Evolutionary conservation across 2,329 filamentous ascomycete genomes (phyloP), one percentile per base, ranked within the genome.

Genomic region (Sarocladium brachiariae): DNA sequence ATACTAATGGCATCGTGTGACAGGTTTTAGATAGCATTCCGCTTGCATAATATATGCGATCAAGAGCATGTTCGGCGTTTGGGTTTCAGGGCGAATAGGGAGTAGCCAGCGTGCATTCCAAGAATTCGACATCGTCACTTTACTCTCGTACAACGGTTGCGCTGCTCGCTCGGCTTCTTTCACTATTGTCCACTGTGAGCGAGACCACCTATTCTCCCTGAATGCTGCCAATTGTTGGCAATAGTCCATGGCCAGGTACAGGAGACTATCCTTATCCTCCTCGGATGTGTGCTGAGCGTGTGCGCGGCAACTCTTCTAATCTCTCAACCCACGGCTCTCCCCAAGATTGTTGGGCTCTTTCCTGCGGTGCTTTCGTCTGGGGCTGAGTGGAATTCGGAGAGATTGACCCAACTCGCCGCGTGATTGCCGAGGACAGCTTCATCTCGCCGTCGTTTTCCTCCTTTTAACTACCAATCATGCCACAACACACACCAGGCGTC

Each of bases 51-150:
- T 23, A 31, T 33, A 10, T 18, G 16, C 27, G 21, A 14, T 24
- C 43, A 33, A 18, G 25, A 33, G 43, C 43, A 21, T 47, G 10
- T 33, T 30, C 16, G 43, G 43, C 43, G 43, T 47, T 47, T 33
- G 16, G 43, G 25, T 47, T 19, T 33, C 9, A 4, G 39, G n/a
- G 3, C 19, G 4, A 47, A 21, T 8, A 47, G n/a, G 43, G 43
- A 21, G 16, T 9, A 19, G 25, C 14, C 33, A 18, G 43, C 43
- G 21, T n/a, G 27, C 24, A 47, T 25, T 43, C 23, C 23, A 9
- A 25, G 16, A 13, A 43, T 43, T 43, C 9, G 21, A 43, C 23
- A 27, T 13, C 27, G 7, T 14, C 8, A 14, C 7, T 43, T 4
- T 39, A 7, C 35, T 19, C 11, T 19, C 4, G 13, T 39, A 21